phyloP scores from a whole-genome alignment of 140 eudicot species.

The Erigeron philadelphicus region DNA sequence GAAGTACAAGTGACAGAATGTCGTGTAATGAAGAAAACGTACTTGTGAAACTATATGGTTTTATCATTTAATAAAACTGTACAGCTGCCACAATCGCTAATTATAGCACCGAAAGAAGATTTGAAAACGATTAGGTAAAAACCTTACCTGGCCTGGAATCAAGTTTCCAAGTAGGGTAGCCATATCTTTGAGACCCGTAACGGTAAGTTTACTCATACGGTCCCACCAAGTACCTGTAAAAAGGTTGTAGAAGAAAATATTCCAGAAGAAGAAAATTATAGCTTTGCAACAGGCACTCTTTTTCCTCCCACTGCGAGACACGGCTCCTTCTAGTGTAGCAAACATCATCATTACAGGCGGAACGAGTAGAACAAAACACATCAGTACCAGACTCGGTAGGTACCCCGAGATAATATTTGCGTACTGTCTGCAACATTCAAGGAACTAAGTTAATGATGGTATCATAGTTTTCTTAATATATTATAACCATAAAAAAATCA shows the following conservation, averaged over 20 bases:
- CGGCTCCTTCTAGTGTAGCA: conserved; percentile 80
- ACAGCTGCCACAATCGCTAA: not conserved
- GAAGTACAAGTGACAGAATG: no score
- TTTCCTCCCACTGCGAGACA: conserved; percentile 90
- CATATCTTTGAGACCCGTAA: conserved; percentile 47
- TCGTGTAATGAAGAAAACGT: no score
- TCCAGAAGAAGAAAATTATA: conserved; percentile 71
- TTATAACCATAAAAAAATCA: not conserved
- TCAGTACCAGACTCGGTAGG: conserved; percentile 76
- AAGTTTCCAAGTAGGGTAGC: conserved; percentile 60
- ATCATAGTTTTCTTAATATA: not conserved
- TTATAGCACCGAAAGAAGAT: not conserved
- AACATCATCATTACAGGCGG: conserved; percentile 85
- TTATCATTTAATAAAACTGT: no score
- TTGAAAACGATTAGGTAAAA: not conserved
- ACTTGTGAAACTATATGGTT: no score
- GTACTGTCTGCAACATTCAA: conserved; percentile 46
- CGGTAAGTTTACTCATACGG: conserved; percentile 42
- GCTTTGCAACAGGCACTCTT: conserved; percentile 73
- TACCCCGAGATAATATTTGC: conserved; percentile 62
- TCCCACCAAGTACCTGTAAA: conserved; percentile 69
- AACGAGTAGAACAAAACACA: conserved; percentile 56
- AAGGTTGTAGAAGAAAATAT: conserved; percentile 77
- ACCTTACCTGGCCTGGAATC: conserved; percentile 67
- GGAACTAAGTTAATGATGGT: not conserved